Evolutionary conservation across 345 rosid genomes (phyloP), one percentile per base, ranked within the genome.

Genomic region (Eutrema heterophyllum): DNA sequence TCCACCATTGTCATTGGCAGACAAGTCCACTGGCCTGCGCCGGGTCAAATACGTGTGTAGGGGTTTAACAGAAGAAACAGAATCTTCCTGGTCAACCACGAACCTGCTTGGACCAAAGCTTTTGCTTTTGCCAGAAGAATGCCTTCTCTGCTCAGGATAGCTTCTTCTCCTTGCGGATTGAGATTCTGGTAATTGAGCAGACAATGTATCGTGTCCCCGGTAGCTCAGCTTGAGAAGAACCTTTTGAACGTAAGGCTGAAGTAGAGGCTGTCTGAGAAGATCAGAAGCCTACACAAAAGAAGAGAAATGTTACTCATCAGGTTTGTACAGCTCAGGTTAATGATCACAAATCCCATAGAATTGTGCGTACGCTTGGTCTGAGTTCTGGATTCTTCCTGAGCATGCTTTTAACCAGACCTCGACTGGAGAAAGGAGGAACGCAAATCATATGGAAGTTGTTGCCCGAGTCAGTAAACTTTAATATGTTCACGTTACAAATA

Each of bases 381-480:
- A 95, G 92, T 79, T 95, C 97, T 30, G 99, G 97, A 79, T 95
- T 92, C 85, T 92, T 95, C 83, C 99, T 90, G 86, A 95, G 89
- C 99, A 92, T 92, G 89, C 90, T 92, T 81, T 90, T 95, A 64
- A 95, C 88, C 67, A 95, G 99, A 77, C 89, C 71, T 56, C 99
- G 99, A 67, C 99, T 95, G 90, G 68, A 65, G 53, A 59, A 64
- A 44, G 29, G 13, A 71, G 43, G 61, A 49, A 58, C 1, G 5
- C 24, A 44, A 65, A 14, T 74, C 43, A 73, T 57, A 55, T 56
- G 11, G 58, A 73, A 26, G 58, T 45, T 43, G 10, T 32, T 33
- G 65, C 27, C 16, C 5, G 8, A 33, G 18, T 59, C 66, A 66
- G 24, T 52, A 38, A 62, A 43, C 41, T 48, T 14, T 67, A 18